Conservation (phyloP, 2,329 filamentous ascomycete species). For the Madurella mycetomatis region DNA sequence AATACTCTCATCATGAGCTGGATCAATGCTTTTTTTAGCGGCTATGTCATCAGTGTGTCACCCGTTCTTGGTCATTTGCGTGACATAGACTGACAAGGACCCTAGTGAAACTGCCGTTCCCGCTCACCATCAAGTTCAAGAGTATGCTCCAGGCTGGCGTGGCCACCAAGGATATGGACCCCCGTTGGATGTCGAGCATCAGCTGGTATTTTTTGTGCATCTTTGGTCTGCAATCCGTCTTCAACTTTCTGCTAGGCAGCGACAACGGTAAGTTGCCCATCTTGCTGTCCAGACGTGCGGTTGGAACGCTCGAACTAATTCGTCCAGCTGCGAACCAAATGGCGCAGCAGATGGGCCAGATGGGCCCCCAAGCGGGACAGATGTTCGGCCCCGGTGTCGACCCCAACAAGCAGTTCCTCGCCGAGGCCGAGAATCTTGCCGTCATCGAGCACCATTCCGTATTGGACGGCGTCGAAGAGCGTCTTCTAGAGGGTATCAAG, state of each 20-base stretch:
- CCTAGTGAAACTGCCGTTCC: slow-evolving; percentile 90
- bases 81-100: slow-evolving; percentile 16
- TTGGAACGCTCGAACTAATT: background rate
- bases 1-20: slow-evolving; percentile 99
- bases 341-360: slow-evolving; percentile 81
- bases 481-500: slow-evolving; percentile 60
- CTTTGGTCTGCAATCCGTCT: slow-evolving; percentile 93
- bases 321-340: slow-evolving; percentile 79
- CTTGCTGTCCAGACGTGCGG: background rate
- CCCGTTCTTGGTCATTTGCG: background rate
- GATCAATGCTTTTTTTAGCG: slow-evolving; percentile 99
- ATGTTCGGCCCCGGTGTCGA: slow-evolving; percentile 92
- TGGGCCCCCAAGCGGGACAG: slow-evolving; percentile 64
- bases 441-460: slow-evolving; percentile 93
- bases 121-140: slow-evolving; percentile 97
- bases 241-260: slow-evolving; percentile 92
- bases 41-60: slow-evolving; percentile 86
- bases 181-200: slow-evolving; percentile 96
- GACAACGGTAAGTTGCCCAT: slow-evolving; percentile 71
- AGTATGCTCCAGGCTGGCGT: slow-evolving; percentile 98
- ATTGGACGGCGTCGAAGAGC: slow-evolving; percentile 79
- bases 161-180: slow-evolving; percentile 91
- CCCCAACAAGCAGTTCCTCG: slow-evolving; percentile 90
- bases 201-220: slow-evolving; percentile 99
- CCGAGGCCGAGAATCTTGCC: slow-evolving; percentile 90